Percentiles rank a stretch among this genome's conserved stretches.
Conservation (phyloP, 306 rosid species). For the Echinosophora koreensis region DNA sequence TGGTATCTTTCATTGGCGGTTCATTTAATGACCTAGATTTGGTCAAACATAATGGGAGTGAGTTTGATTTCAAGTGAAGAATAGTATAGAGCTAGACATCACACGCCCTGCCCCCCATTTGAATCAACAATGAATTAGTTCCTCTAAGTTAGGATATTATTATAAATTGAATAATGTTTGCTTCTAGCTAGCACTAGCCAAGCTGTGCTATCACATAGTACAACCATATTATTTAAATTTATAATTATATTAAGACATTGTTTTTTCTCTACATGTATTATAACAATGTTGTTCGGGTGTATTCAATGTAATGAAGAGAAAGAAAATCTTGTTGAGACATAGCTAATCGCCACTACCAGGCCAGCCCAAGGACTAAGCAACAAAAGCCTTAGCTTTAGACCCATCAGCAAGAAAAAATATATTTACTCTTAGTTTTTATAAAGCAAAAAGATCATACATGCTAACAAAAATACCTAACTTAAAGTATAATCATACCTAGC, state of each 20-base stretch:
- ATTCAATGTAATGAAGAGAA: too few species aligned
- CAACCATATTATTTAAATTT: not conserved
- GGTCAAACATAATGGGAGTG: conserved; percentile 48
- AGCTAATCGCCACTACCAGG: too few species aligned
- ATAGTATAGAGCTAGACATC: conserved; percentile 41
- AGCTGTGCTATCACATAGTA: conserved; percentile 6
- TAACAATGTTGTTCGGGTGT: not conserved
- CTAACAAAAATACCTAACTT: too few species aligned
- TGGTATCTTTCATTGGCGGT: conserved; percentile 55
- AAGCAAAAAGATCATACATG: too few species aligned
- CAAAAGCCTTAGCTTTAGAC: too few species aligned
- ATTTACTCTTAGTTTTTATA: too few species aligned
- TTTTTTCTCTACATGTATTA: not conserved
- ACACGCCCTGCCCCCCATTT: conserved; percentile 49
- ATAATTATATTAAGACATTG: not conserved
- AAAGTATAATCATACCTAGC: too few species aligned
- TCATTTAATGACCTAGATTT: conserved; percentile 48
- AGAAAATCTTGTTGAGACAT: too few species aligned
- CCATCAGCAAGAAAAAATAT: too few species aligned
- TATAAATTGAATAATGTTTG: conserved; percentile 6
- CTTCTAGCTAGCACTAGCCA: conserved; percentile 15
- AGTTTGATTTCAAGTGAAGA: conserved; percentile 47
- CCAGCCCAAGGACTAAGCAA: too few species aligned
- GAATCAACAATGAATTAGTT: conserved; percentile 9
- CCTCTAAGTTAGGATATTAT: not conserved